Conservation (phyloP, 257 asterid genomes). For the Nicotiana tomentosiformis region DNA sequence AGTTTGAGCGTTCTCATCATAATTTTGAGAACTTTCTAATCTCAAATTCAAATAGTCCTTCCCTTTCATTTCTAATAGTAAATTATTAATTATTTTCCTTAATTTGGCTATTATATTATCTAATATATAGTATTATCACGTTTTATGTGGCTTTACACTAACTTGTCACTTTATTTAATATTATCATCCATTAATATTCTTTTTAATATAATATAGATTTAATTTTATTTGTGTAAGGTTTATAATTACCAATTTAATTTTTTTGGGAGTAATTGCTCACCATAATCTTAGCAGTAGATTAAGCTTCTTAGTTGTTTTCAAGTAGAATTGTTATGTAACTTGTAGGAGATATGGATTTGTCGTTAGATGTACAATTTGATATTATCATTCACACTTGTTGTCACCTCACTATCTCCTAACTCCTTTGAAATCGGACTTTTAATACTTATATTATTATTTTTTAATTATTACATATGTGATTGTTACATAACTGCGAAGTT, state of each 20-base stretch:
- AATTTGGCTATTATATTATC: no score
- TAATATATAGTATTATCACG: no score
- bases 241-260: not conserved
- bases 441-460: not conserved
- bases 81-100: no score
- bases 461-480: not conserved
- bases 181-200: no score
- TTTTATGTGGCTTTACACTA: no score
- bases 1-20: no score
- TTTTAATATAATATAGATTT: not conserved
- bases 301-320: not conserved
- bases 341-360: not conserved
- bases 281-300: conserved; percentile 1
- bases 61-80: no score
- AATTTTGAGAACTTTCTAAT: no score
- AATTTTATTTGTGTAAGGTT: not conserved
- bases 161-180: no score
- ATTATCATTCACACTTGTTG: conserved; percentile 6
- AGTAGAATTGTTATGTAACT: not conserved
- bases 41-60: no score
- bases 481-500: no score
- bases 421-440: not conserved
- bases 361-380: not conserved
- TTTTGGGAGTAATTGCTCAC: not conserved
- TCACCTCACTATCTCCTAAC: conserved; percentile 8